A percentile compares a stretch with the other conserved stretches of the same genome.
These are phyloP conservation scores for Neoarthrinium moseri DNA, from an alignment of 2,329 filamentous ascomycete species.

Conservation along the genomic window DNA sequence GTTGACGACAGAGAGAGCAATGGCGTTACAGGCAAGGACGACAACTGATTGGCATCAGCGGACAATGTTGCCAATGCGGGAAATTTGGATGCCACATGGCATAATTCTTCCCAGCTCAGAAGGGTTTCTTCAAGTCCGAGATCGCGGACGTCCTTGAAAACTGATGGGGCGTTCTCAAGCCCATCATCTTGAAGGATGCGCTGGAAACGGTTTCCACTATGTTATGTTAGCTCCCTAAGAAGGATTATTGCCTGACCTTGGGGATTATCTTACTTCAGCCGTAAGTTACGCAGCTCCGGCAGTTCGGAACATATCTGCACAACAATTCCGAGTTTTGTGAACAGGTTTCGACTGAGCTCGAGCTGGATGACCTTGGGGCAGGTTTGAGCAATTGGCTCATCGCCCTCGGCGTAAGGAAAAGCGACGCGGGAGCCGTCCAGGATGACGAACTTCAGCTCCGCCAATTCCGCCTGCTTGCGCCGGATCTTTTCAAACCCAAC, in stretches of 20 bases:
- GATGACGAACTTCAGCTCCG: constrained; percentile 77
- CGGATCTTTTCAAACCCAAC: constrained; percentile 94
- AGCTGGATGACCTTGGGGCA: constrained; percentile 73
- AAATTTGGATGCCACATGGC: constrained; percentile 53
- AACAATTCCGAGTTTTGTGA: constrained; percentile 67
- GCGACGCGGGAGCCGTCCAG: constrained; percentile 73
- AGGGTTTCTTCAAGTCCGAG: constrained; percentile 68
- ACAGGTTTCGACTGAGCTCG: constrained; percentile 81
- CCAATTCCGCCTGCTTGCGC: constrained; percentile 71
- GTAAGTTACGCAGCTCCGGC: constrained; percentile 62
- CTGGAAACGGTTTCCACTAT: constrained; percentile 72
- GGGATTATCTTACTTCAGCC: constrained; percentile 61
- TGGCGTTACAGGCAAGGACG: constrained; percentile 43
- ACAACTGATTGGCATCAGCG: constrained; percentile 58
- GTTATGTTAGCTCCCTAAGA: not conserved
- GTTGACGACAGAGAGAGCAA: constrained; percentile 42
- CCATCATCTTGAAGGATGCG: constrained; percentile 40
- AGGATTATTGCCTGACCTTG: not conserved
- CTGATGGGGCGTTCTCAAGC: constrained; percentile 30
- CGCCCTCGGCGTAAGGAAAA: constrained; percentile 30
- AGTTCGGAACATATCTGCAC: constrained; percentile 70
- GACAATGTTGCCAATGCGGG: constrained; percentile 48
- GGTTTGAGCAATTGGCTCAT: constrained; percentile 42
- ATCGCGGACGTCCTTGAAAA: constrained; percentile 53
- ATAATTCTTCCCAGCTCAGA: constrained; percentile 64